These are phyloP conservation scores for Erythrophleum ivorense DNA, from an alignment of 331 rosid species.

Conservation along the genomic window DNA sequence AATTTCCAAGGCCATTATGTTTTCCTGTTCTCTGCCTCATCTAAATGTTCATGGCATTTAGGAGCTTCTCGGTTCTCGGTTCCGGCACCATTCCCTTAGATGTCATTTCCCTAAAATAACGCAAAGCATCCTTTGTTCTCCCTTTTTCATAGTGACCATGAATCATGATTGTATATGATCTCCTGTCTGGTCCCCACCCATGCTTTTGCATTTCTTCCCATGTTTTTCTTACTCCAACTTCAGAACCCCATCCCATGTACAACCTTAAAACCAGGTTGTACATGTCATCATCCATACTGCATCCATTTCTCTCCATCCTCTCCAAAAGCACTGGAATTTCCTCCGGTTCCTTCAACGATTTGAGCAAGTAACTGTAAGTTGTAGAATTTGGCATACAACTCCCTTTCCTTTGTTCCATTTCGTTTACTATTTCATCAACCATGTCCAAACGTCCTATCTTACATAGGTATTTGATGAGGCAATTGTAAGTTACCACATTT, in stretches of 20 bases:
- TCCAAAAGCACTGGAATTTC: constrained; percentile 57
- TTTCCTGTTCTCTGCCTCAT: constrained; percentile 39
- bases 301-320: constrained; percentile 68
- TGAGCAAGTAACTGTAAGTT: constrained; percentile 68
- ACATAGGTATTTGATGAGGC: constrained; percentile 69
- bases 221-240: constrained; percentile 51
- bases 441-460: constrained; percentile 64
- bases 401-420: constrained; percentile 64
- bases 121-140: constrained; percentile 58
- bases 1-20: constrained; percentile 33
- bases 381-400: constrained; percentile 61
- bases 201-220: constrained; percentile 74
- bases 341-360: constrained; percentile 55
- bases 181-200: constrained; percentile 66
- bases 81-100: constrained; percentile 71
- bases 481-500: constrained; percentile 71
- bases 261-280: constrained; percentile 71
- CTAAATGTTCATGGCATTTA: constrained; percentile 46
- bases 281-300: constrained; percentile 57
- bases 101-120: constrained; percentile 64
- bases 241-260: constrained; percentile 71
- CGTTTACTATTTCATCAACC: constrained; percentile 64
- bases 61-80: constrained; percentile 60
- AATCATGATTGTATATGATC: constrained; percentile 78
- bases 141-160: constrained; percentile 70